These are phyloP conservation scores for Arabis hirsuta DNA, from an alignment of 345 rosid genomes.

Conservation along the genomic window DNA sequence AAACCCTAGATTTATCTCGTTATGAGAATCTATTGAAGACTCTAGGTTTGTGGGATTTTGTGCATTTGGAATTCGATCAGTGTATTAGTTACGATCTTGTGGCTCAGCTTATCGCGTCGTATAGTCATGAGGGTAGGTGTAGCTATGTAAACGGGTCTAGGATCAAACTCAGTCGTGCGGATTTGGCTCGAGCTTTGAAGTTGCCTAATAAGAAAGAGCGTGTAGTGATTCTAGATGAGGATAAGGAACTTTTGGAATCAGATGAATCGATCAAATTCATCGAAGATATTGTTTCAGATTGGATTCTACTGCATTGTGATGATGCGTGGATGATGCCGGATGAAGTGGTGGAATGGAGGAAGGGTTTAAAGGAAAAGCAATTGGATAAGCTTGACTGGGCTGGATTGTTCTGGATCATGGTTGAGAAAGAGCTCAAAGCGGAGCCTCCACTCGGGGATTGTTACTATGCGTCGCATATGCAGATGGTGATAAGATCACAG, in stretches of 20 bases:
- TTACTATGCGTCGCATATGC: constrained; percentile 78
- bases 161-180: constrained; percentile 64
- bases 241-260: constrained; percentile 45
- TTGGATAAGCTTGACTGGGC: constrained; percentile 76
- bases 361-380: constrained; percentile 54
- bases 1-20: constrained; percentile 52
- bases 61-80: constrained; percentile 57
- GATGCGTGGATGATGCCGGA: constrained; percentile 73
- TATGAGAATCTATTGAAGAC: constrained; percentile 59
- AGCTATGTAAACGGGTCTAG: constrained; percentile 61
- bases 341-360: constrained; percentile 53
- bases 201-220: constrained; percentile 52
- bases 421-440: constrained; percentile 66
- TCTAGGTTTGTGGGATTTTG: constrained; percentile 79
- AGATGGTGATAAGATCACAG: constrained; percentile 66
- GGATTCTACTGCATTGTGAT: constrained; percentile 64
- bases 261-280: constrained; percentile 54
- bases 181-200: constrained; percentile 69
- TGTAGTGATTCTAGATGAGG: constrained; percentile 30
- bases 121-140: constrained; percentile 33
- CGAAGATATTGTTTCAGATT: constrained; percentile 60
- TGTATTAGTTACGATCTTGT: constrained; percentile 54
- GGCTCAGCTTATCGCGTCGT: constrained; percentile 63
- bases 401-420: constrained; percentile 74
- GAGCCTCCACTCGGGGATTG: constrained; percentile 53